Evolutionary conservation across 2,329 filamentous ascomycete genomes (phyloP).

Genomic region (Pseudogymnoascus sp.): DNA sequence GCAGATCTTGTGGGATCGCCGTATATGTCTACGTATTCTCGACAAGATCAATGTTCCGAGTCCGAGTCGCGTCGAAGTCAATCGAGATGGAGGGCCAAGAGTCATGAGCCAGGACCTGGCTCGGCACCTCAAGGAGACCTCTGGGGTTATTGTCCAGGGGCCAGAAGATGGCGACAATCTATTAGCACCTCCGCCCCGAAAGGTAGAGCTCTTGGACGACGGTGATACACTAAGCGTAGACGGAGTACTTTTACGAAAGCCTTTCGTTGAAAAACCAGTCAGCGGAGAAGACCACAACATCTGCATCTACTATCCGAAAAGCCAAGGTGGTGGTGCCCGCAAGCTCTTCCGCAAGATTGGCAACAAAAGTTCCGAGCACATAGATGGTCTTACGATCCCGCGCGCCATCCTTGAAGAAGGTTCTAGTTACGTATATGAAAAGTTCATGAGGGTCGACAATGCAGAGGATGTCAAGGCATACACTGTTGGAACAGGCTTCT

Average conservation of each 20-base stretch:
- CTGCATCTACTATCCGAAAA: conserved; percentile 89
- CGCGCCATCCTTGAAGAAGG: conserved; percentile 71
- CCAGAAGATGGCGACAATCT: conserved; percentile 58
- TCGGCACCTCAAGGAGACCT: conserved; percentile 70
- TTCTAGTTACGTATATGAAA: conserved; percentile 91
- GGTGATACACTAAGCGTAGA: conserved; percentile 85
- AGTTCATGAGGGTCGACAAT: conserved; percentile 94
- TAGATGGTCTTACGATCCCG: conserved; percentile 66
- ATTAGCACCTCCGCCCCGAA: conserved; percentile 41
- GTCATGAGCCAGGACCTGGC: conserved; percentile 71
- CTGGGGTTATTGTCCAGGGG: conserved; percentile 66
- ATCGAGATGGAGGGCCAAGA: conserved; percentile 79
- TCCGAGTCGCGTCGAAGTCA: conserved; percentile 81
- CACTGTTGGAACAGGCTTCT: conserved; percentile 86
- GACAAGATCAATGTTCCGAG: conserved; percentile 87
- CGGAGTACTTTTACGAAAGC: conserved; percentile 72
- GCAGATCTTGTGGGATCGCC: conserved; percentile 90
- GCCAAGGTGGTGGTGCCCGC: conserved; percentile 78
- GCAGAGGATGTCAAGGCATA: conserved; percentile 98
- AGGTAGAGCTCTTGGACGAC: conserved; percentile 80
- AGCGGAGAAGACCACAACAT: conserved; percentile 99
- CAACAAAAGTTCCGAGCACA: conserved; percentile 96
- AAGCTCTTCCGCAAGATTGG: conserved; percentile 94
- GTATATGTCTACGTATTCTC: conserved; percentile 78
- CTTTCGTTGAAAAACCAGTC: conserved; percentile 97